A percentile compares a stretch with the other conserved stretches of the same genome.
Conservation (phyloP, 1,139 yeast genomes). For the Pichia sp. region DNA sequence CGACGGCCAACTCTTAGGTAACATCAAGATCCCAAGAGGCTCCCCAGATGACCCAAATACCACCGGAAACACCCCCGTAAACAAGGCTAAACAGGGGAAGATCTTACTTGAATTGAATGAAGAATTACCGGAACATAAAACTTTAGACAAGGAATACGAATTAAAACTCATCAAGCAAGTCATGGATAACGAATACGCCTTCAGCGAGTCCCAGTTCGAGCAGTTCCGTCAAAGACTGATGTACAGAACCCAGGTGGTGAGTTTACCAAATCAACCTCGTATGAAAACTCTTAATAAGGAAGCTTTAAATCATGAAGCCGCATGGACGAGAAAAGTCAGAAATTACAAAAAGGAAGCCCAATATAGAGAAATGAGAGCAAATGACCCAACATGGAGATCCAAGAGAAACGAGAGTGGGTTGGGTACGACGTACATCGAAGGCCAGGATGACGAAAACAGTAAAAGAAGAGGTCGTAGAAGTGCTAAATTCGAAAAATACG, state of each 20-base stretch:
- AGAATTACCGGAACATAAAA: slow-evolving; percentile 26
- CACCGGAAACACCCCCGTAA: slow-evolving; percentile 30
- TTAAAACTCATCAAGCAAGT: slow-evolving; percentile 72
- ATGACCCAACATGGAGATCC: slow-evolving; percentile 16
- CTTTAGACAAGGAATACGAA: slow-evolving; percentile 82
- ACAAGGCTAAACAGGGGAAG: slow-evolving; percentile 28
- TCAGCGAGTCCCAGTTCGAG: slow-evolving; percentile 81
- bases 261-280: slow-evolving; percentile 49
- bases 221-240: slow-evolving; percentile 45
- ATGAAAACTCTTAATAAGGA: slow-evolving; percentile 42
- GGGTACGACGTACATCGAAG: slow-evolving; percentile 25
- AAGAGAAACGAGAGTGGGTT: slow-evolving; percentile 29
- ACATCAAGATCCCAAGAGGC: slow-evolving; percentile 63
- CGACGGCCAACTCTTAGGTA: slow-evolving; percentile 77
- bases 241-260: slow-evolving; percentile 49
- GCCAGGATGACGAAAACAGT: slow-evolving; percentile 6
- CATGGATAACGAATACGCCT: slow-evolving; percentile 84
- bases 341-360: slow-evolving; percentile 35
- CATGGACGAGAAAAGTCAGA: slow-evolving; percentile 29
- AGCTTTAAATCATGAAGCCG: slow-evolving; percentile 33
- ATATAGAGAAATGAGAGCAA: slow-evolving; percentile 33
- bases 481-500: slow-evolving; percentile 16
- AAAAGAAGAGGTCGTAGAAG: slow-evolving; percentile 10
- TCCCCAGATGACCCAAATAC: slow-evolving; percentile 30
- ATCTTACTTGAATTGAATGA: slow-evolving; percentile 59